These are phyloP conservation scores for Arachnomyces sp. DNA, from an alignment of 2,329 filamentous ascomycete species.

Conservation along the genomic window DNA sequence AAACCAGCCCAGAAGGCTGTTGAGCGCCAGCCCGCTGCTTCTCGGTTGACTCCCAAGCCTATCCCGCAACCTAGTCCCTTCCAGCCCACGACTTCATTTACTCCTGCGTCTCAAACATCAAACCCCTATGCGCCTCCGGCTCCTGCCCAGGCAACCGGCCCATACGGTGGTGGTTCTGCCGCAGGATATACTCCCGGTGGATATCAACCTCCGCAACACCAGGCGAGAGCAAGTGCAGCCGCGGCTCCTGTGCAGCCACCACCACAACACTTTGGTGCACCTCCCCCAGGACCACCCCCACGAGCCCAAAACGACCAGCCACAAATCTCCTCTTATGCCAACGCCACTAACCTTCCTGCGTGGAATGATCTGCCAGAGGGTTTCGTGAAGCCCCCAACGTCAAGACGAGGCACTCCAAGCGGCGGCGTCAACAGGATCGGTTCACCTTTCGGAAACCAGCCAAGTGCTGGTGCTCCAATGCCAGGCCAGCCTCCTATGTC, in stretches of 20 bases:
- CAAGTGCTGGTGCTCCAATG: slow-evolving; percentile 31
- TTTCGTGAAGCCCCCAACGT: slow-evolving; percentile 62
- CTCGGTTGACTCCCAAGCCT: slow-evolving; percentile 38
- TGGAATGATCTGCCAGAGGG: slow-evolving; percentile 94
- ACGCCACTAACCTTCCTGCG: slow-evolving; percentile 61
- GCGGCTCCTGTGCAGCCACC: slow-evolving; percentile 17
- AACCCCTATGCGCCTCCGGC: slow-evolving; percentile 17
- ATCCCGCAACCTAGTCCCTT: slow-evolving; percentile 30
- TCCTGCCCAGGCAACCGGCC: slow-evolving; percentile 16
- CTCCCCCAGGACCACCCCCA: slow-evolving; percentile 46
- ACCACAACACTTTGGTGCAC: slow-evolving; percentile 36
- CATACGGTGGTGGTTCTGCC: slow-evolving; percentile 24
- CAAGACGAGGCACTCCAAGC: slow-evolving; percentile 66
- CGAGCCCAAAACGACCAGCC: slow-evolving; percentile 59
- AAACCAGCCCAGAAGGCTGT: slow-evolving; percentile 43
- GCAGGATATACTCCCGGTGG: slow-evolving; percentile 35
- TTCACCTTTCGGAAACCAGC: slow-evolving; percentile 67
- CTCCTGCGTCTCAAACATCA: slow-evolving; percentile 10
- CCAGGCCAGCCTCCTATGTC: slow-evolving; percentile 25
- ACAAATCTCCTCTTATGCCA: slow-evolving; percentile 54
- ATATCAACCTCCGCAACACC: slow-evolving; percentile 50
- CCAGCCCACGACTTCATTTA: slow-evolving; percentile 23
- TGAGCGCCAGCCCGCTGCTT: slow-evolving; percentile 31
- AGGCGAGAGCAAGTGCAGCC: slow-evolving; percentile 23
- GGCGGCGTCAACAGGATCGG: slow-evolving; percentile 52